Evolutionary conservation across 306 rosid species (phyloP).

Genomic region (Herpetospermum pedunculosum): DNA sequence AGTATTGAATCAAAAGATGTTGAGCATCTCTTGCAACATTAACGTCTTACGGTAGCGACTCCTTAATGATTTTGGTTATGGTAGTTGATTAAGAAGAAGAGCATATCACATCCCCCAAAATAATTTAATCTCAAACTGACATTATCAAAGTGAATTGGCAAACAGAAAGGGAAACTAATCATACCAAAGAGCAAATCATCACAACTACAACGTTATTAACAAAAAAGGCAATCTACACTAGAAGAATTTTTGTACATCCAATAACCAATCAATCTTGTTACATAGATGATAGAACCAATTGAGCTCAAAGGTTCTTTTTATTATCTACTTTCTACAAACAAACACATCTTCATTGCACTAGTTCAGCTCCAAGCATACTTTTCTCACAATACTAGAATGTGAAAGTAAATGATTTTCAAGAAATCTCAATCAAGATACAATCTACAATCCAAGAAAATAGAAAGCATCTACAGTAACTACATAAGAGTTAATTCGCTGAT

Average conservation of each 20-base stretch:
- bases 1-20: slow-evolving; percentile 73
- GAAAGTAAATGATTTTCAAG: neutral
- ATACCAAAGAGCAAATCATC: neutral
- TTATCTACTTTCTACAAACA: neutral
- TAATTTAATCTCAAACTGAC: neutral
- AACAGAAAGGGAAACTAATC: neutral
- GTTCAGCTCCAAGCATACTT: neutral
- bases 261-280: neutral
- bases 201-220: neutral
- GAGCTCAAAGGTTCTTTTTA: neutral
- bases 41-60: slow-evolving; percentile 81
- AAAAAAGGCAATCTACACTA: neutral
- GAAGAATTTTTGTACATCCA: neutral
- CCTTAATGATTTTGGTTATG: slow-evolving; percentile 86
- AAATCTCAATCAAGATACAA: neutral
- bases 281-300: neutral
- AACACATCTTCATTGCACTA: neutral
- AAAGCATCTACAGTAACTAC: neutral
- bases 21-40: slow-evolving; percentile 89
- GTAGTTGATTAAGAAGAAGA: slow-evolving; percentile 50
- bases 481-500: neutral
- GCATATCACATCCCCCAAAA: neutral
- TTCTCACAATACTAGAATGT: too few relatives aligned
- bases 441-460: neutral
- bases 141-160: neutral